Evolutionary conservation across 1,139 yeast genomes (phyloP), one percentile per base, ranked within the genome.

Genomic region (Lodderomyces margitis): DNA sequence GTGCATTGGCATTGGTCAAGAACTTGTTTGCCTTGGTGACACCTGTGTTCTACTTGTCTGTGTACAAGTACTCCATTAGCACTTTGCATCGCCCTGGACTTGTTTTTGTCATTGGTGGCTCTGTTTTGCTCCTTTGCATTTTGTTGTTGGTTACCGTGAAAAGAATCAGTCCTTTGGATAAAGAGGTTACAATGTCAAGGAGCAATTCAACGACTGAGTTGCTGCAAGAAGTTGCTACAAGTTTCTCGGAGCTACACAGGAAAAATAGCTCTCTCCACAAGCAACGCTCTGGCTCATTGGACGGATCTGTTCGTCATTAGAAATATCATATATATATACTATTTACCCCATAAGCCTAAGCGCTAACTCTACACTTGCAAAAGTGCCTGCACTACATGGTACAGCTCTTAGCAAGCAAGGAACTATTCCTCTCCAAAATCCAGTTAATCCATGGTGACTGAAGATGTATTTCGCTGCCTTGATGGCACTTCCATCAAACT

Each of bases 321-420:
- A n/a, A n/a, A n/a, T n/a, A n/a, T n/a, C n/a, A n/a, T 19, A 12
- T 7, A 21, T 27, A 17, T 17, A 17, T 24, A 17, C n/a, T 14
- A n/a, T 25, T 34, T 55, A 71, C 3, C 75, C 79, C 70, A 82
- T 62, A 21, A 81, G 46, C 36, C 91, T 61, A 48, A 83, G 62
- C 0, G 87, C 83, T 48, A 80, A 64, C 56, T 83, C 91, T 2
- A 83, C 91, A 34, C 83, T 77, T n/a, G 87, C 87, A 68, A 83
- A 83, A 0, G 91, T 83, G 8, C 86, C 85, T 0, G 89, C 87
- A 46, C 85, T 78, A 46, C 87, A 83, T 2, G 91, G 91, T 21
- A 81, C 70, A 0, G 91, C 91, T 48, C 92, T 66, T 21, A 82
- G 52, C 43, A 84, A 66, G 31, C 89, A 82, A 0, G 91, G 92